Percentiles rank a stretch among this genome's conserved stretches.
These are phyloP conservation scores for Trametes hirsuta DNA, from an alignment of 1,284 basidiomycete species.

Conservation along the genomic window DNA sequence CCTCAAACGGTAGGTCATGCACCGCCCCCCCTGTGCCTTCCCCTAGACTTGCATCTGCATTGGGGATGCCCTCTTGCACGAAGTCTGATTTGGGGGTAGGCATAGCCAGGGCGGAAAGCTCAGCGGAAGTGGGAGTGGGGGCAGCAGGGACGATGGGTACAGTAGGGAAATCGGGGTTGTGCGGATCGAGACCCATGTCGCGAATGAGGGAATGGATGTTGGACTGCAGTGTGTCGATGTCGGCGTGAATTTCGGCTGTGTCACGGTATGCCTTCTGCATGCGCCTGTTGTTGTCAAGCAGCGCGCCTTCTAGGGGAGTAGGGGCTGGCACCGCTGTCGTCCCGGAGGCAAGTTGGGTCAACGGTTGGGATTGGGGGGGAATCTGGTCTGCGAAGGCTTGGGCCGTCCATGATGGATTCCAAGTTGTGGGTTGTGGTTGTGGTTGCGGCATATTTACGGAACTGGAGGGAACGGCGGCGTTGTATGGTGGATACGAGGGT, in stretches of 20 bases:
- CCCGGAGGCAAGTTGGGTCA: neutral
- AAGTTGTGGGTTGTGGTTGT: neutral
- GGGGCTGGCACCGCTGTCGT: neutral
- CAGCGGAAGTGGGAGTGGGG: neutral
- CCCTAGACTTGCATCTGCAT: neutral
- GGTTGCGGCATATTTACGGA: conserved; percentile 29
- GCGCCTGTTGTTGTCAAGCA: conserved; percentile 38
- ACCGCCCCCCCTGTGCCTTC: conserved; percentile 13
- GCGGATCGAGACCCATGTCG: conserved; percentile 66
- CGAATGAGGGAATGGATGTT: conserved; percentile 77
- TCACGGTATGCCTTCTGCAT: conserved; percentile 65
- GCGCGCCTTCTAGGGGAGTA: conserved; percentile 39
- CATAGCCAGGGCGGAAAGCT: neutral
- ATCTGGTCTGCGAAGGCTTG: conserved; percentile 16
- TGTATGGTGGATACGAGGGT: neutral
- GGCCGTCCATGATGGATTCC: neutral
- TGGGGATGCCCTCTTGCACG: too few relatives aligned
- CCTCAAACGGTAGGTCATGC: conserved; percentile 37
- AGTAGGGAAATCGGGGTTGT: conserved; percentile 33
- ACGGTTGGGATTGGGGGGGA: neutral
- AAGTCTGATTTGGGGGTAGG: too few relatives aligned
- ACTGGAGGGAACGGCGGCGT: conserved; percentile 23
- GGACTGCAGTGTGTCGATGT: conserved; percentile 72
- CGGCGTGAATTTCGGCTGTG: conserved; percentile 67
- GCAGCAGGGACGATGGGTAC: conserved; percentile 13